Evolutionary conservation across 2,329 filamentous ascomycete genomes (phyloP), one percentile per base, ranked within the genome.

Genomic region (Aspergillus sp.): DNA sequence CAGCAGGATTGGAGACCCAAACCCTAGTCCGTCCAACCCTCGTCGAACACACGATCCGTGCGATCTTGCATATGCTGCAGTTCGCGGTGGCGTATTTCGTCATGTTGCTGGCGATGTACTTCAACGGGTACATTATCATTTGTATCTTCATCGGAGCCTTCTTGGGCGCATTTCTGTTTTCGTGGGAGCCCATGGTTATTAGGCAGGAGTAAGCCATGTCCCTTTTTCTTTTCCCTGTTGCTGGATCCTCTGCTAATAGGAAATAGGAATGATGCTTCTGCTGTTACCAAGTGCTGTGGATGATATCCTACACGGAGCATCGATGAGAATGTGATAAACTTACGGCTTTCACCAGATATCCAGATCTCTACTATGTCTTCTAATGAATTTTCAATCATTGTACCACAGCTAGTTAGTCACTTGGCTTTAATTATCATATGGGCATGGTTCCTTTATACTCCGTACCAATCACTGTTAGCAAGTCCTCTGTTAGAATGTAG

Each of bases 71-170:
- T 56, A 81, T 82, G 68, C 47, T 80, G 3, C 84, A 86, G 54
- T 88, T 91, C 57, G 81, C 80, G 0, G 76, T 88, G 1, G 86
- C 85, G 2, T 93, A 91, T 63, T 81, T 91, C 55, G 66, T 91
- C 58, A 91, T 93, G 87, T 68, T 75, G 46, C 60, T 82, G 28
- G 76, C 78, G 19, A 82, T 82, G 79, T 81, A 81, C 52, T 82
- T 75, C 64, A 82, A 82, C 48, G 77, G 82, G 7, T 93, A 88
- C 66, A 76, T 93, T 52, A 86, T 93, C 63, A 83, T 91, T 49
- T 87, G 81, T 55, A 88, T 93, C 63, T 79, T 91, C 52, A 77
- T 91, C 46, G 88, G 88, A 1, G 80, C 84, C 0, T 88, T 80
- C 53, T 47, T 90, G 4, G 88, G 87, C 10, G 74, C 78, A 8